Conservation (phyloP, 148 eudicot genomes). For the Talinum fruticosum region DNA sequence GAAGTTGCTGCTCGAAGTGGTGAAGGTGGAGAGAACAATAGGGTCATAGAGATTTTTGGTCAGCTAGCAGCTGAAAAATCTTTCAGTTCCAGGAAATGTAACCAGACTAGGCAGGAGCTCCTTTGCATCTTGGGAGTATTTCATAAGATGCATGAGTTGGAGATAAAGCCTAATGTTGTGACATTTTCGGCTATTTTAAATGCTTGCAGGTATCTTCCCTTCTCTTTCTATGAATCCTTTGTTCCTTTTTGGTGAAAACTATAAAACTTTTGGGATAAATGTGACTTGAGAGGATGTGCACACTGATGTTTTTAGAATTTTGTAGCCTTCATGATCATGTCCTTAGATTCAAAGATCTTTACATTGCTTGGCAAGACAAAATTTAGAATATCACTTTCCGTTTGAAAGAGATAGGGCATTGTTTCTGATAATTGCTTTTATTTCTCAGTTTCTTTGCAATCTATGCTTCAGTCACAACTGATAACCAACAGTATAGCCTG, state of each 20-base stretch:
- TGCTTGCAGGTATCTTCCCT: conserved; percentile 79
- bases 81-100: conserved; percentile 31
- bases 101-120: conserved; percentile 50
- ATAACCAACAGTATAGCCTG: not conserved
- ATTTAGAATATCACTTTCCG: not conserved
- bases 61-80: conserved; percentile 64
- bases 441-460: not conserved
- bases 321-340: not conserved
- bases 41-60: conserved; percentile 61
- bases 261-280: conserved; percentile 3
- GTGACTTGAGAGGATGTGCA: not conserved
- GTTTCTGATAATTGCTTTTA: not conserved
- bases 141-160: conserved; percentile 81
- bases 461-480: not conserved
- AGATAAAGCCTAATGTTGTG: conserved; percentile 92
- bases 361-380: not conserved
- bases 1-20: conserved; percentile 19
- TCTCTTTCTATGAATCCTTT: conserved; percentile 8
- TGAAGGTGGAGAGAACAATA: conserved; percentile 39
- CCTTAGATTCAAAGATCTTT: not conserved
- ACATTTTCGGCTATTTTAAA: conserved; percentile 95
- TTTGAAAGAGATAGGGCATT: not conserved
- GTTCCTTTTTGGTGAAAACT: not conserved
- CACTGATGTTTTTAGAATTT: not conserved
- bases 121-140: conserved; percentile 75